phyloP scores from a whole-genome alignment of 2,329 filamentous ascomycete species.

The Talaromyces sp. region DNA sequence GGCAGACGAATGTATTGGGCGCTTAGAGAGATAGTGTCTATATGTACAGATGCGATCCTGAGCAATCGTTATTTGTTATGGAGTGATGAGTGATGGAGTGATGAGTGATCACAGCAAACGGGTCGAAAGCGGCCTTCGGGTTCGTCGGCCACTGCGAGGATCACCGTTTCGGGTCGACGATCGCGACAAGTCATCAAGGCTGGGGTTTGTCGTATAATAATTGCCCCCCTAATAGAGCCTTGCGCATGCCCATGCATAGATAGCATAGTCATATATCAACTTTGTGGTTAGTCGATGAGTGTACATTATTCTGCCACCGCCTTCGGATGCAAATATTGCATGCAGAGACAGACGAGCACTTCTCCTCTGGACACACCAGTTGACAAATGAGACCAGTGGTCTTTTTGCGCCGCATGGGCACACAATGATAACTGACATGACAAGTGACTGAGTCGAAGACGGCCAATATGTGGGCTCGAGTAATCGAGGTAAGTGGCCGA shows the following conservation, averaged over 20 bases:
- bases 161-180: neutral
- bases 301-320: neutral
- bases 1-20: neutral
- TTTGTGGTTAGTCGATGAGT: neutral
- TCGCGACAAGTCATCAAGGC: neutral
- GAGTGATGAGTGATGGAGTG: neutral
- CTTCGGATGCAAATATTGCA: neutral
- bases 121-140: neutral
- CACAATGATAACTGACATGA: neutral
- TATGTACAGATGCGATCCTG: neutral
- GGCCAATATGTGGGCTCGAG: constrained; percentile 20
- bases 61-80: neutral
- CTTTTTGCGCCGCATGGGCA: neutral
- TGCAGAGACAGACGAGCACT: neutral
- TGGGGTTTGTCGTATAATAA: too few species aligned
- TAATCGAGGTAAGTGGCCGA: constrained; percentile 29
- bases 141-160: neutral
- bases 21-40: neutral
- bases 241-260: neutral
- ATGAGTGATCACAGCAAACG: neutral
- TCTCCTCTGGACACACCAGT: neutral
- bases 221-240: neutral
- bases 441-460: constrained; percentile 7
- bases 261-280: too few species aligned
- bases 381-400: neutral